Evolutionary conservation across 2,329 filamentous ascomycete species (phyloP).

Genomic region (Sphaerulina populicola): DNA sequence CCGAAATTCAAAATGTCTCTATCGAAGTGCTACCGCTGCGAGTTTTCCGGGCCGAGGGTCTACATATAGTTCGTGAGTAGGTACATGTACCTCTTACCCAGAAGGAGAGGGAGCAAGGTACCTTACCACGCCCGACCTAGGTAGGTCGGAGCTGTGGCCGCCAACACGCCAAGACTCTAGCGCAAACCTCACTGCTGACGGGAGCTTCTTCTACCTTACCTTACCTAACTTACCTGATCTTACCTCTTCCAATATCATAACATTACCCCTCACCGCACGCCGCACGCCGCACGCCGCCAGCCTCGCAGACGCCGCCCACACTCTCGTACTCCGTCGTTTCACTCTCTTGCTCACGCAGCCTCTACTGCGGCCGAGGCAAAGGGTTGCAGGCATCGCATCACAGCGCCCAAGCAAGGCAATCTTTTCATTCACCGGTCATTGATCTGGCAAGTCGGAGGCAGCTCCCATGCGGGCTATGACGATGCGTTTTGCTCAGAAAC

Average conservation of each 20-base stretch:
- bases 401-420: background rate
- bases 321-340: background rate
- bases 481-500: too few species aligned
- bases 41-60: too few species aligned
- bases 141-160: too few species aligned
- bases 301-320: background rate
- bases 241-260: background rate
- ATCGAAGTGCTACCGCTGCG: too few species aligned
- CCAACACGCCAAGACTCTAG: background rate
- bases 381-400: background rate
- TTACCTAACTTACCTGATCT: background rate
- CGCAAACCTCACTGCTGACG: background rate
- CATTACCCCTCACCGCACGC: background rate
- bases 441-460: too few species aligned
- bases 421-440: background rate
- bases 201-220: background rate
- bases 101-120: too few species aligned
- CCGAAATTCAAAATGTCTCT: too few species aligned
- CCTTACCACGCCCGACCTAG: too few species aligned
- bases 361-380: background rate
- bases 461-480: too few species aligned
- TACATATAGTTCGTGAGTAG: too few species aligned
- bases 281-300: background rate
- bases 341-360: background rate
- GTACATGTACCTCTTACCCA: too few species aligned